Evolutionary conservation across 1,284 basidiomycete species (phyloP), one percentile per base, ranked within the genome.

Genomic region (Inonotus obliquus): DNA sequence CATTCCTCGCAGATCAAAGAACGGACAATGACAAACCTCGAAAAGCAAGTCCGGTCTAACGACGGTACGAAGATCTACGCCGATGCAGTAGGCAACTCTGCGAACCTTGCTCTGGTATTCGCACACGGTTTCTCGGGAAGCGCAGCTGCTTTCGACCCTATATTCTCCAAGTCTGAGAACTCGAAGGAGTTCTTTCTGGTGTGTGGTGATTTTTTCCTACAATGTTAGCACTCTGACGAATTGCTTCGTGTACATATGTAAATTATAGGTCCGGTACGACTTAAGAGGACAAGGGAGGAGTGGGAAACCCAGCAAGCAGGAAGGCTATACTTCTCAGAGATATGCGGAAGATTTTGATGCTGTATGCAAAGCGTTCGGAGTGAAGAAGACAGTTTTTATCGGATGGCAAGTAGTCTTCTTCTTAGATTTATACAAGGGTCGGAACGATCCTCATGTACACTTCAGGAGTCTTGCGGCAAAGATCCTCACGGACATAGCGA

Each of bases 401-500:
- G 78, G 72, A 53, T 80, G 78, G 77, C 75, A 63, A 65, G 72
- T 63, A 39, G 14, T 9, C 7, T 23, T 5, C 38, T 13, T 54
- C 10, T n/a, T 27, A 11, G 6, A 39, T 10, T 48, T 17, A 23
- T 39, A 27, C 32, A 11, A n/a, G n/a, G n/a, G n/a, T n/a, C n/a
- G n/a, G n/a, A n/a, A n/a, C n/a, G n/a, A n/a, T n/a, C n/a, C n/a
- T 23, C 13, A 23, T 41, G 32, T 13, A 19, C 7, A 25, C 32
- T 17, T 35, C n/a, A 60, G 37, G 10, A 47, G 62, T 60, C 65
- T 75, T n/a, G 76, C 75, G 75, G 76, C 67, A 21, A 68, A 69
- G 1, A 69, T 73, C 35, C 68, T 74, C 29, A 72, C 73, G 5
- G 77, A 79, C 61, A 70, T 78, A 44, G 65, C 77, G 45, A 66